Percentiles rank a stretch among this genome's conserved stretches.
These are phyloP conservation scores for Leishmania martiniquensis DNA, from an alignment of 208 protist genomes.

Conservation along the genomic window DNA sequence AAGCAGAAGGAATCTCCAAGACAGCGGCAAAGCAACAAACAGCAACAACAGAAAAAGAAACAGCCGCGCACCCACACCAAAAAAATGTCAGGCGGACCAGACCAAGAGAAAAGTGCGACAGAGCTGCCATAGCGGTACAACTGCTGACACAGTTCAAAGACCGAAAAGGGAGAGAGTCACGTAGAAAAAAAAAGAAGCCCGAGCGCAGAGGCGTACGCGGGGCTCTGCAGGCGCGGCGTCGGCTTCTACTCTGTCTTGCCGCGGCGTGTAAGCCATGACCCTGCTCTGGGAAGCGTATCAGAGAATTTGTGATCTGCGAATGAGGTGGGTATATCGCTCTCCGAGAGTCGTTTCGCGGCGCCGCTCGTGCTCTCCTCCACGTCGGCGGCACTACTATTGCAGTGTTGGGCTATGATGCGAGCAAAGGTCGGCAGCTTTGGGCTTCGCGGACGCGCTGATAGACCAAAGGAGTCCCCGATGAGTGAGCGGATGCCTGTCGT, in stretches of 20 bases:
- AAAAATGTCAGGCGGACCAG: not conserved
- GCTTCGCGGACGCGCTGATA: not conserved
- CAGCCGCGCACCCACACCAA: not conserved
- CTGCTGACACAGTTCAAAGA: not conserved
- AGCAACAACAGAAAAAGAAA: not conserved
- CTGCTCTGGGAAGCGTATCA: not conserved
- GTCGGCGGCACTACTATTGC: not conserved
- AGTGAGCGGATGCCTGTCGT: not conserved
- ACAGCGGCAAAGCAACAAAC: not conserved
- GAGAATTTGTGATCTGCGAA: not conserved
- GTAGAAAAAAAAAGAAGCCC: not conserved
- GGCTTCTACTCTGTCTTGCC: not conserved
- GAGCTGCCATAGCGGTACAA: not conserved
- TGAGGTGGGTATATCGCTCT: not conserved
- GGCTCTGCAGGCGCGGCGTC: not conserved
- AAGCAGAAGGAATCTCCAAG: too few relatives aligned
- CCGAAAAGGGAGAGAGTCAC: not conserved
- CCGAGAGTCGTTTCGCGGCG: not conserved
- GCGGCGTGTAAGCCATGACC: not conserved
- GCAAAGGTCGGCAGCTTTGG: slow-evolving; percentile 5
- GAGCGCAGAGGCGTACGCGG: not conserved
- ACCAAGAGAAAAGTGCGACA: not conserved
- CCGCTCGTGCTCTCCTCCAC: not conserved
- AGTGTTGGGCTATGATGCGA: not conserved
- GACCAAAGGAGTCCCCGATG: not conserved